Conservation (phyloP, 1,284 basidiomycete species). For the Afroboletus lepidellus region DNA sequence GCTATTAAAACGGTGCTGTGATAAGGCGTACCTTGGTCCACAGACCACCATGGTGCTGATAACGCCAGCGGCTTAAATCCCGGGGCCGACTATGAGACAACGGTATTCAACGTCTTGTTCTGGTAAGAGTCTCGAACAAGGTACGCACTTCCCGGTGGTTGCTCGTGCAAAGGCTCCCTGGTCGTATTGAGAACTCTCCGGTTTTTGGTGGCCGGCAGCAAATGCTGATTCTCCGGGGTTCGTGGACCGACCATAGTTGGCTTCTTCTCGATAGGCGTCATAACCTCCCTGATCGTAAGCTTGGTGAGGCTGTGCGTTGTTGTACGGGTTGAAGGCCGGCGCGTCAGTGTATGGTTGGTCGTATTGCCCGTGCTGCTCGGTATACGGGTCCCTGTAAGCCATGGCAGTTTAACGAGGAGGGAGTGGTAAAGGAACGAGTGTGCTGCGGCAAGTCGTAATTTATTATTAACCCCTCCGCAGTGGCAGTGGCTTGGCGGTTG, state of each 20-base stretch:
- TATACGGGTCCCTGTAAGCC: constrained; percentile 54
- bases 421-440: not conserved
- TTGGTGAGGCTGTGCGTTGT: constrained; percentile 44
- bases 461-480: constrained; percentile 1
- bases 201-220: constrained; percentile 21
- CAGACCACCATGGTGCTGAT: constrained; percentile 54
- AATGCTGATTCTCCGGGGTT: constrained; percentile 22
- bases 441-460: constrained; percentile 23
- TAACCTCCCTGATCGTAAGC: constrained; percentile 49
- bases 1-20: not conserved
- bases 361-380: constrained; percentile 38
- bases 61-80: constrained; percentile 52
- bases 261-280: constrained; percentile 46
- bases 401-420: constrained; percentile 23
- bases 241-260: constrained; percentile 26
- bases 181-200: constrained; percentile 38
- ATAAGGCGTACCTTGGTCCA: constrained; percentile 55
- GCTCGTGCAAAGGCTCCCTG: constrained; percentile 39
- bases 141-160: constrained; percentile 32
- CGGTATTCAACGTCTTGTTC: constrained; percentile 7
- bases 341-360: constrained; percentile 39
- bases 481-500: constrained; percentile 12
- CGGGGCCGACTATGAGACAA: constrained; percentile 33
- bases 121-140: not conserved
- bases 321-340: constrained; percentile 51